Conservation (phyloP, 2,329 filamentous ascomycete species). For the Chrysoporthe puriensis region DNA sequence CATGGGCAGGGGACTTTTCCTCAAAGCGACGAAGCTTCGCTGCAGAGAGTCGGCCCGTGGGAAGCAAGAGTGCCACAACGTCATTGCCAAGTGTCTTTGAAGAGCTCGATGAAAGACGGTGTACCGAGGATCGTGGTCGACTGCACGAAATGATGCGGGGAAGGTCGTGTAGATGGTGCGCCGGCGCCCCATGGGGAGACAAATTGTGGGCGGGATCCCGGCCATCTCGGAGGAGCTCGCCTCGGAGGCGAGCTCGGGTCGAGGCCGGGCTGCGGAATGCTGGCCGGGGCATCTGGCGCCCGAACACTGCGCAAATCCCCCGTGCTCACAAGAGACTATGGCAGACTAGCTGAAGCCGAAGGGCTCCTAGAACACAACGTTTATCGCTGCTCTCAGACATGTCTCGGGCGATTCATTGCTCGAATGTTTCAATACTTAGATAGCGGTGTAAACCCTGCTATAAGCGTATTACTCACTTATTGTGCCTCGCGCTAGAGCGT, state of each 20-base stretch:
- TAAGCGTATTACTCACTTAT: too few relatives aligned
- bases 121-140: not conserved
- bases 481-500: too few relatives aligned
- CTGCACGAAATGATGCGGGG: not conserved
- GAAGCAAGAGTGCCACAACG: not conserved
- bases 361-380: too few relatives aligned
- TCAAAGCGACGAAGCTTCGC: not conserved
- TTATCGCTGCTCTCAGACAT: too few relatives aligned
- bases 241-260: conserved; percentile 1
- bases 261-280: not conserved
- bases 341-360: not conserved
- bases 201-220: not conserved
- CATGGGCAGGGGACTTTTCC: conserved; percentile 2
- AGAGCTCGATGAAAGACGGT: not conserved
- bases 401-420: too few relatives aligned
- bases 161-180: not conserved
- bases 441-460: too few relatives aligned
- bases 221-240: not conserved
- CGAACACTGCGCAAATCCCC: not conserved
- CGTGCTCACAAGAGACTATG: not conserved
- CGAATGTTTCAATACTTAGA: too few relatives aligned
- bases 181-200: not conserved
- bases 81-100: conserved; percentile 4
- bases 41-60: not conserved
- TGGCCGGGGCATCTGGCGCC: not conserved